phyloP scores from a whole-genome alignment of 192 early-diverging fungal genomes.

The Coemansia sp. region DNA sequence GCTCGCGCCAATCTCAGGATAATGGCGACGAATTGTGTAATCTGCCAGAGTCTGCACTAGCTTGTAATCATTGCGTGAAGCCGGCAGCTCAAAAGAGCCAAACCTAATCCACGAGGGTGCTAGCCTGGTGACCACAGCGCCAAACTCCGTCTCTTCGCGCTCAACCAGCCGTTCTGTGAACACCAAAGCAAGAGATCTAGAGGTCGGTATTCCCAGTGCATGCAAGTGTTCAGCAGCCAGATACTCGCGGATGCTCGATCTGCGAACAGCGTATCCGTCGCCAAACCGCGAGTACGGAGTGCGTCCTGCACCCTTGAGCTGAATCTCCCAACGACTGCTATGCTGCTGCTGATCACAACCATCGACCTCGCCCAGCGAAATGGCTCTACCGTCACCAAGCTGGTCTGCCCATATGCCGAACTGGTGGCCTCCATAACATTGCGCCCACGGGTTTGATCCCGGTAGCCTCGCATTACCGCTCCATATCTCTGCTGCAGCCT shows the following conservation, averaged over 20 bases:
- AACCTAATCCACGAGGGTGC: slow-evolving; percentile 84
- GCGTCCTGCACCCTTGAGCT: slow-evolving; percentile 84
- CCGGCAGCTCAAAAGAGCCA: slow-evolving; percentile 85
- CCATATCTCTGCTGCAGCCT: slow-evolving; percentile 33
- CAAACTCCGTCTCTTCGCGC: slow-evolving; percentile 71
- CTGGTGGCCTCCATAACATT: slow-evolving; percentile 74
- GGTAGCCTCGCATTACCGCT: slow-evolving; percentile 51
- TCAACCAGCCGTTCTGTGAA: slow-evolving; percentile 63
- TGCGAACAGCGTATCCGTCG: slow-evolving; percentile 85
- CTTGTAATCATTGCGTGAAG: slow-evolving; percentile 63
- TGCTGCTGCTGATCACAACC: slow-evolving; percentile 8
- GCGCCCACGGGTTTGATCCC: slow-evolving; percentile 64
- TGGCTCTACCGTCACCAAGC: slow-evolving; percentile 86
- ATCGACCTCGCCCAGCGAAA: slow-evolving; percentile 69
- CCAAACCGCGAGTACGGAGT: slow-evolving; percentile 88
- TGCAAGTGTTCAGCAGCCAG: slow-evolving; percentile 62
- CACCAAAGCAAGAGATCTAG: slow-evolving; percentile 74
- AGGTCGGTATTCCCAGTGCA: slow-evolving; percentile 73
- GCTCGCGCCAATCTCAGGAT: slow-evolving; percentile 33
- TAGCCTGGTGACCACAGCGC: slow-evolving; percentile 75
- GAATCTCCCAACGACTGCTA: slow-evolving; percentile 65
- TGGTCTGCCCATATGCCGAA: slow-evolving; percentile 72
- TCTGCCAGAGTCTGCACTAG: slow-evolving; percentile 68
- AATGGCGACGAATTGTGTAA: slow-evolving; percentile 66
- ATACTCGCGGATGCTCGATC: slow-evolving; percentile 86